These are phyloP conservation scores for Calonectria pseudoturangicola DNA, from an alignment of 2,329 filamentous ascomycete genomes.

Conservation along the genomic window DNA sequence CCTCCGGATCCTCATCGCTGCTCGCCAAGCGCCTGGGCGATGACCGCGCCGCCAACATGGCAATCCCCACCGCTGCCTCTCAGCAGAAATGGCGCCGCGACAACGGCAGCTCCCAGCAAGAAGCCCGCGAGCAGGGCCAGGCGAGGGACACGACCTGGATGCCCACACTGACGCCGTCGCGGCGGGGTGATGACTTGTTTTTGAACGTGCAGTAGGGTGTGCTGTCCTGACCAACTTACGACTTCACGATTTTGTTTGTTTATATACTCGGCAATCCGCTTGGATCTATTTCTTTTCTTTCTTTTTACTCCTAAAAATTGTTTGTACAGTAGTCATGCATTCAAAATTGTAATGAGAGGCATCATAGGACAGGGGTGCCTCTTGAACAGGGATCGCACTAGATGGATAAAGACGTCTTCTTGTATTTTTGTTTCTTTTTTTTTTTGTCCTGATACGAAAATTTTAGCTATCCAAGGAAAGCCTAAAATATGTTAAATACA, in stretches of 20 bases:
- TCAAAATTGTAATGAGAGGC: constrained; percentile 48
- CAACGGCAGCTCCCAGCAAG: constrained; percentile 9
- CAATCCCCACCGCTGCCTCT: constrained; percentile 54
- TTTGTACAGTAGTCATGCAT: constrained; percentile 52
- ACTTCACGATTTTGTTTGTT: constrained; percentile 36
- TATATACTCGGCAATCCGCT: constrained; percentile 35
- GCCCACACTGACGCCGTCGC: constrained; percentile 79
- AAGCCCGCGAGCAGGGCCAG: constrained; percentile 33
- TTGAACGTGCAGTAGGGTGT: constrained; percentile 69
- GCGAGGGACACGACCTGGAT: constrained; percentile 59
- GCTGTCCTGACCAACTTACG: constrained; percentile 7
- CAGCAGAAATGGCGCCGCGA: constrained; percentile 46
- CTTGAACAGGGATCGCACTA: constrained; percentile 33
- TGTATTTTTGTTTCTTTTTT: too few relatives aligned
- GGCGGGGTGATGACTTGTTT: constrained; percentile 79
- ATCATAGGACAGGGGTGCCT: constrained; percentile 46
- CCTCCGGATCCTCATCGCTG: constrained; percentile 64
- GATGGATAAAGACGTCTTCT: constrained; percentile 32
- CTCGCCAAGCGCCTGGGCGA: constrained; percentile 72
- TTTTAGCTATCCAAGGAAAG: too few relatives aligned
- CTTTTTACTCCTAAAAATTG: constrained; percentile 36
- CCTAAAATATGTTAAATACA: too few relatives aligned
- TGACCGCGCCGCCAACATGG: constrained; percentile 69
- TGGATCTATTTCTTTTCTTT: constrained; percentile 29
- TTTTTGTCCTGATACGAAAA: too few relatives aligned